These are phyloP conservation scores for Verruconis gallopava DNA, from an alignment of 2,329 filamentous ascomycete genomes.

Conservation along the genomic window DNA sequence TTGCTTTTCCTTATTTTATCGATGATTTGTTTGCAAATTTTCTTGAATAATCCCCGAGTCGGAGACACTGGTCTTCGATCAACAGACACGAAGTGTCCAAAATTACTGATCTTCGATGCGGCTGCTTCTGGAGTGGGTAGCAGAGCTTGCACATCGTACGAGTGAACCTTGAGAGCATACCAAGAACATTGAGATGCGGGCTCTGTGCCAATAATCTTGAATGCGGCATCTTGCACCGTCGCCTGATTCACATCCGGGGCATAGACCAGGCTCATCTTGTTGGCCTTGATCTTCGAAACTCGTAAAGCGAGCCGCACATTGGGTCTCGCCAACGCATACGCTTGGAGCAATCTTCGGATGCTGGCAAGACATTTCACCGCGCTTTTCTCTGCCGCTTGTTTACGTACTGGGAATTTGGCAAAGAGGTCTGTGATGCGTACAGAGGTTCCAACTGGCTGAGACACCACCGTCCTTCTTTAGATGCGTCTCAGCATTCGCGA, in stretches of 20 bases:
- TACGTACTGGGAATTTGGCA: slow-evolving; percentile 48
- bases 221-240: slow-evolving; percentile 41
- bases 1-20: slow-evolving; percentile 29
- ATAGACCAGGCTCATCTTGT: slow-evolving; percentile 48
- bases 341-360: slow-evolving; percentile 47
- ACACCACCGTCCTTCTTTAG: slow-evolving; percentile 28
- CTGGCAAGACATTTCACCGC: slow-evolving; percentile 41
- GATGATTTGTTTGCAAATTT: slow-evolving; percentile 42
- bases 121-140: slow-evolving; percentile 40
- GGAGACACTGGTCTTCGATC: slow-evolving; percentile 52
- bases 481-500: not conserved
- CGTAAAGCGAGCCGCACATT: slow-evolving; percentile 48
- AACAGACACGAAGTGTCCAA: slow-evolving; percentile 49
- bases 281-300: slow-evolving; percentile 39
- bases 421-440: slow-evolving; percentile 50
- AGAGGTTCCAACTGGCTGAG: slow-evolving; percentile 55
- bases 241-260: slow-evolving; percentile 38
- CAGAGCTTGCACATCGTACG: slow-evolving; percentile 42
- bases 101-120: slow-evolving; percentile 25
- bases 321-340: slow-evolving; percentile 55
- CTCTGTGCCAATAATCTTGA: slow-evolving; percentile 49
- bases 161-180: slow-evolving; percentile 22
- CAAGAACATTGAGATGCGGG: slow-evolving; percentile 42
- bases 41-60: slow-evolving; percentile 44
- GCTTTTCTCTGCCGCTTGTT: slow-evolving; percentile 45